Conservation (phyloP, 2,329 filamentous ascomycete species). For the Venturia aucupariae region DNA sequence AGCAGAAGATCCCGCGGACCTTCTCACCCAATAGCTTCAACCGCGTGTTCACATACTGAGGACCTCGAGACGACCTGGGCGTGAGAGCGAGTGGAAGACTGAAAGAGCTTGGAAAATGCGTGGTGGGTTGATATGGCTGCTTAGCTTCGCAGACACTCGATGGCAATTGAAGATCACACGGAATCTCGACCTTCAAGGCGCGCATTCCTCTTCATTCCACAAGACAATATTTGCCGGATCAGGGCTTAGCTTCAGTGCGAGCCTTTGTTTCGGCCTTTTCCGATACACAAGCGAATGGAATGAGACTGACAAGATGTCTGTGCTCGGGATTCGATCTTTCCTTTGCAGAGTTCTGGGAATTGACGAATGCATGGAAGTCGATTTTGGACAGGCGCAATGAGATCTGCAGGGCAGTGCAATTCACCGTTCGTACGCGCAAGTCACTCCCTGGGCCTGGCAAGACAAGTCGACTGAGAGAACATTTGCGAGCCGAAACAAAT, state of each 20-base stretch:
- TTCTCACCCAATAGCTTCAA: not conserved
- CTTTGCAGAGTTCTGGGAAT: not conserved
- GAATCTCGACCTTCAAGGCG: not conserved
- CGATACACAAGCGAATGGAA: not conserved
- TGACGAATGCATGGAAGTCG: not conserved
- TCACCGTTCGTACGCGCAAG: not conserved
- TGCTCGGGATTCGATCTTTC: not conserved
- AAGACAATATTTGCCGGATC: not conserved
- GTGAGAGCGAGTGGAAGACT: not conserved
- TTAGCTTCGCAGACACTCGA: not conserved
- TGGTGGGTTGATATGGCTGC: not conserved
- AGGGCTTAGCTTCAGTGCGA: not conserved
- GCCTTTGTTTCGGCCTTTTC: not conserved
- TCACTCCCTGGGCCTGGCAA: not conserved
- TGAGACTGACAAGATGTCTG: not conserved
- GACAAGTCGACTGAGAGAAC: not conserved
- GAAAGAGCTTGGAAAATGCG: not conserved
- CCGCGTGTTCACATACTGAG: not conserved
- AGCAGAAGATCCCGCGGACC: not conserved
- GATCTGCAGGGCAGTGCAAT: not conserved
- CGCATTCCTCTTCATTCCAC: not conserved
- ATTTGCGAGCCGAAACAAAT: not conserved
- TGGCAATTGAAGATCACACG: not conserved
- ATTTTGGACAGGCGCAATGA: not conserved
- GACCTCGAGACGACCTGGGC: not conserved